Evolutionary conservation across 1,139 yeast species (phyloP).

Genomic region (Taiozyma sp.): DNA sequence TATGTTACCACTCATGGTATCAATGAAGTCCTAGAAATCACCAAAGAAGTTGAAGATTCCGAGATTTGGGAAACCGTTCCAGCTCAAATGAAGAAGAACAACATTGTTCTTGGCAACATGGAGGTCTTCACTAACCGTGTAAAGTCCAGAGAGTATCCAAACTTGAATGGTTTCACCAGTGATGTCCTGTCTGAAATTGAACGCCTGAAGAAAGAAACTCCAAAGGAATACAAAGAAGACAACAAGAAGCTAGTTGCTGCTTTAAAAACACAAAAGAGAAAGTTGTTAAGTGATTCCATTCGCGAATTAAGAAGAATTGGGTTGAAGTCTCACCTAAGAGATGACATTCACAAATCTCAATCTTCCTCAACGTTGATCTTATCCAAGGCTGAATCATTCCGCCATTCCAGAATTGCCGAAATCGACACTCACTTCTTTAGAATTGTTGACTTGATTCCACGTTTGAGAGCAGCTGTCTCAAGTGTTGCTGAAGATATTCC

Average conservation of each 20-base stretch:
- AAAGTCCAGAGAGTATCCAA: constrained; percentile 29
- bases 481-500: constrained; percentile 73
- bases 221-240: constrained; percentile 62
- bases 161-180: constrained; percentile 46
- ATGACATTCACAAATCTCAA: constrained; percentile 61
- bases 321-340: constrained; percentile 57
- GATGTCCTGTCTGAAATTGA: constrained; percentile 56
- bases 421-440: constrained; percentile 63
- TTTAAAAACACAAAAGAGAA: constrained; percentile 75
- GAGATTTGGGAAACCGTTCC: constrained; percentile 55
- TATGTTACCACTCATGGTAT: constrained; percentile 5
- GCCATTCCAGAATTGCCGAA: constrained; percentile 35
- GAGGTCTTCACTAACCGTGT: constrained; percentile 39
- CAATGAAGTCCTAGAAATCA: constrained; percentile 12
- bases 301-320: constrained; percentile 76
- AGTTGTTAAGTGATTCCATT: constrained; percentile 70
- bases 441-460: constrained; percentile 74
- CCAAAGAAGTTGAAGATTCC: constrained; percentile 14
- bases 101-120: constrained; percentile 54
- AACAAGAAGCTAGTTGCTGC: constrained; percentile 70
- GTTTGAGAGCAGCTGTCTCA: constrained; percentile 62
- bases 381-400: constrained; percentile 47
- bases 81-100: constrained; percentile 44
- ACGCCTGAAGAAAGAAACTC: constrained; percentile 70
- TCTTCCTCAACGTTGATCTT: constrained; percentile 60